Evolutionary conservation across 495 filamentous ascomycete species (phyloP).

Genomic region (Aspergillus taichungensis): DNA sequence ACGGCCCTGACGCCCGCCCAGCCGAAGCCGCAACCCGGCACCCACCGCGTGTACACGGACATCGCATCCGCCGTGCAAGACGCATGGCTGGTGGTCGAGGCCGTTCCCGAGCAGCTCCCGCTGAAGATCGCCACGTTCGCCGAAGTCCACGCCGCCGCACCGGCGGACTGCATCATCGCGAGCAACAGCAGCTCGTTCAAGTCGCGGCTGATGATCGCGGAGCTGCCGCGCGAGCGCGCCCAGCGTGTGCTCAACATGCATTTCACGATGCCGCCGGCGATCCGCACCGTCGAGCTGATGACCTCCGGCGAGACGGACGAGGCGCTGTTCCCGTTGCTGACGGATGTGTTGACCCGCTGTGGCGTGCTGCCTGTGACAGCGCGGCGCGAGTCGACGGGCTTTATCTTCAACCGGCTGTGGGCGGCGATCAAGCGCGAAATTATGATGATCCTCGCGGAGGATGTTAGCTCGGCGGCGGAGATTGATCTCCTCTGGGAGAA

Average conservation of each 20-base stretch:
- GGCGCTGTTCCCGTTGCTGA: constrained; percentile 36
- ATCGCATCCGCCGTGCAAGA: constrained; percentile 15
- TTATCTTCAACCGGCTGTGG: constrained; percentile 53
- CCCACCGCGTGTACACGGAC: constrained; percentile 15
- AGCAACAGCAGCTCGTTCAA: constrained; percentile 31
- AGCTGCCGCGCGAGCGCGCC: constrained; percentile 7
- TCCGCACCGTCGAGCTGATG: constrained; percentile 47
- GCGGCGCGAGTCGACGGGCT: constrained; percentile 42
- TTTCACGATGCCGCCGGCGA: constrained; percentile 44
- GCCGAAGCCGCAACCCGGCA: constrained; percentile 1
- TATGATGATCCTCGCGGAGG: constrained; percentile 41
- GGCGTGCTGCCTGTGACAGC: constrained; percentile 29
- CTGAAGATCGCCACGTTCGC: constrained; percentile 40
- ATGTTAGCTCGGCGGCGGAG: constrained; percentile 36
- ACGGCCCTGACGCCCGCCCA: constrained; percentile 2
- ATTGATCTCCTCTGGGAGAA: constrained; percentile 35
- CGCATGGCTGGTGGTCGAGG: constrained; percentile 41
- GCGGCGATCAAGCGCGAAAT: constrained; percentile 48
- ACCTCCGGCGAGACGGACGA: constrained; percentile 39
- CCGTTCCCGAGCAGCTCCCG: constrained; percentile 41
- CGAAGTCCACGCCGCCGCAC: constrained; percentile 31
- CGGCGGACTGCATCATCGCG: constrained; percentile 38
- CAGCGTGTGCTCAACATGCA: constrained; percentile 38
- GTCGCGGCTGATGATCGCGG: constrained; percentile 19
- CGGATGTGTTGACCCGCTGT: constrained; percentile 28